Percentiles rank a stretch among this genome's conserved stretches.
Evolutionary conservation across 2,329 filamentous ascomycete genomes (phyloP).

Genomic region (Albifimbria verrucaria): DNA sequence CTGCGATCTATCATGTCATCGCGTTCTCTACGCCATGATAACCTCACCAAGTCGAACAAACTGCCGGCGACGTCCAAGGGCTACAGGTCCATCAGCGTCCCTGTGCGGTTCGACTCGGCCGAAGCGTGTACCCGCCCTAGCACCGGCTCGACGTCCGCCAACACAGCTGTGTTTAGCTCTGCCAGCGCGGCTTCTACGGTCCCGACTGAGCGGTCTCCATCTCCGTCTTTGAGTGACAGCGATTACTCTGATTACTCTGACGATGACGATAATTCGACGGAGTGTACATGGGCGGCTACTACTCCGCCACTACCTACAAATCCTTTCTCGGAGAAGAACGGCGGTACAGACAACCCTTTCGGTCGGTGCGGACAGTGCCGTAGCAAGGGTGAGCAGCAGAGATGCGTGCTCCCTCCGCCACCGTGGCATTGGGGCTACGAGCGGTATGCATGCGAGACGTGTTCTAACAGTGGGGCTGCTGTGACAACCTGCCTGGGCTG

Average conservation of each 20-base stretch:
- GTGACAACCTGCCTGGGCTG: neutral
- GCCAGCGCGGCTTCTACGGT: no score
- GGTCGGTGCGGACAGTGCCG: neutral
- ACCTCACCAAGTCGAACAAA: no score
- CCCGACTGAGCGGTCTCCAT: neutral
- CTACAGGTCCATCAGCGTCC: no score
- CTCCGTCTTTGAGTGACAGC: neutral
- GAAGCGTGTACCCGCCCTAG: neutral
- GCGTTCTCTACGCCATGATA: no score
- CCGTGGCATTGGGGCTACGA: constrained; percentile 1
- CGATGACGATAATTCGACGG: neutral
- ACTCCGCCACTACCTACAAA: neutral
- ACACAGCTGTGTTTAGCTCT: neutral
- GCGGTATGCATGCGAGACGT: neutral
- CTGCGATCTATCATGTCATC: neutral
- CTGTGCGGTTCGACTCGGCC: neutral
- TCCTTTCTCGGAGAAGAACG: neutral
- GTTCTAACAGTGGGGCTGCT: neutral
- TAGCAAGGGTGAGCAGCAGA: neutral
- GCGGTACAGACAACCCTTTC: neutral
- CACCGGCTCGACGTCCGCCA: neutral
- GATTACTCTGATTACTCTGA: neutral
- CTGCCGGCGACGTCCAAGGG: neutral
- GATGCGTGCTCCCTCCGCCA: neutral
- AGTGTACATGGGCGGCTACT: neutral